A percentile compares a stretch with the other conserved stretches of the same genome.
phyloP scores from a whole-genome alignment of 306 rosid genomes.

The Alnus glutinosa region DNA sequence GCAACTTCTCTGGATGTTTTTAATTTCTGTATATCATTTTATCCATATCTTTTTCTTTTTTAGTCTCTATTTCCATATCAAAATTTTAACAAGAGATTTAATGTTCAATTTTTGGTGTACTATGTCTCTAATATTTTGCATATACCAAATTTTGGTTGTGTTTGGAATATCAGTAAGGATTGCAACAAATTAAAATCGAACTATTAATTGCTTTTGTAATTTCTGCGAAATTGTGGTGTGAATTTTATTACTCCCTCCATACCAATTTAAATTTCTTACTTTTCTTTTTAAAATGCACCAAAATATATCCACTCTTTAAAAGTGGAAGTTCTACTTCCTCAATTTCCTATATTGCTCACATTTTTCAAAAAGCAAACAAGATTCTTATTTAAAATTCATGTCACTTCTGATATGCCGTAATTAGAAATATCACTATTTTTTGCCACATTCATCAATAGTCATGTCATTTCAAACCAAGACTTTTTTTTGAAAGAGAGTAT shows the following conservation, averaged over 20 bases:
- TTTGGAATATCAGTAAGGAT: background rate
- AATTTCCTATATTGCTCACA: background rate
- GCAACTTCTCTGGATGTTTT: background rate
- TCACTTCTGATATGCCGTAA: background rate
- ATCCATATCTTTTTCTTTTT: background rate
- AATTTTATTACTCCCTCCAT: background rate
- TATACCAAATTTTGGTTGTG: conserved; percentile 1
- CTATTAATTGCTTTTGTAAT: background rate
- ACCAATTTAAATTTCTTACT: background rate
- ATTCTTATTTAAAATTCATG: background rate
- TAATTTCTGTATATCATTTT: background rate
- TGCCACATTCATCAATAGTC: background rate
- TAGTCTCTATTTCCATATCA: background rate
- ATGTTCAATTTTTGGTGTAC: background rate
- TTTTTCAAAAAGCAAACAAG: background rate
- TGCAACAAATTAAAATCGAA: background rate
- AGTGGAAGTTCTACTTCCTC: background rate
- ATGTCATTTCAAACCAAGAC: background rate
- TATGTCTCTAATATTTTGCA: background rate
- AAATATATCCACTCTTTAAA: background rate
- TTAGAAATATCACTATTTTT: background rate
- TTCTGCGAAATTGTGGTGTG: background rate
- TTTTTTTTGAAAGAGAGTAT: background rate
- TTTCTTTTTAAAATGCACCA: background rate
- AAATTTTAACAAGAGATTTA: background rate